Percentiles rank a stretch among this genome's conserved stretches.
These are phyloP conservation scores for Sequoia sempervirens DNA, from an alignment of 75 land plant species.

Conservation along the genomic window DNA sequence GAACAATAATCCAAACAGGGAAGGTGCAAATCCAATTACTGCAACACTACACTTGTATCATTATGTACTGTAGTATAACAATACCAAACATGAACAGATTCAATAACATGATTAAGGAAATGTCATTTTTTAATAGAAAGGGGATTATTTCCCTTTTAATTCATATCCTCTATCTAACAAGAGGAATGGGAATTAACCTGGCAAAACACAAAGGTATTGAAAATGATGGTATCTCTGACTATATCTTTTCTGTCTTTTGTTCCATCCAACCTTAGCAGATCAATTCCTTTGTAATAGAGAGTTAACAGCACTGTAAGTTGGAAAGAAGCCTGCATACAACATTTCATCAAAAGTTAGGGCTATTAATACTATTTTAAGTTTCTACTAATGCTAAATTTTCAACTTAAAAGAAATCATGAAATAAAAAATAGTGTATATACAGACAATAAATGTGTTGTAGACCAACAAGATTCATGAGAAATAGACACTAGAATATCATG, in stretches of 20 bases:
- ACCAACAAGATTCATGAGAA: neutral
- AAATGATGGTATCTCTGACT: conserved; percentile 46
- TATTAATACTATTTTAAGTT: neutral
- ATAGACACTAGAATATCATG: neutral
- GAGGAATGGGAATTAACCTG: conserved; percentile 13
- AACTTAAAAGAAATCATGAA: neutral
- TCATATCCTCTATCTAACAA: neutral
- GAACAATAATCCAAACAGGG: neutral
- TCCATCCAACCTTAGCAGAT: neutral
- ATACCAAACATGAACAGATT: neutral
- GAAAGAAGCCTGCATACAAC: conserved; percentile 19
- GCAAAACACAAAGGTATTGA: conserved; percentile 56
- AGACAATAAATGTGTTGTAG: neutral
- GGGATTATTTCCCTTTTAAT: neutral
- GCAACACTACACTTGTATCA: neutral
- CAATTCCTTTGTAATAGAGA: too few species aligned
- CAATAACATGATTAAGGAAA: neutral
- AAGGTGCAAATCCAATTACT: neutral
- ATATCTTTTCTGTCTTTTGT: neutral
- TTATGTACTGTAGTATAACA: neutral
- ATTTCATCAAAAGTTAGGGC: neutral
- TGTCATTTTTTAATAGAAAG: neutral
- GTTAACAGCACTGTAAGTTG: too few species aligned
- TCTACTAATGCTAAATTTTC: neutral
- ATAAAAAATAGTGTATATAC: neutral